These are phyloP conservation scores for Sporothrix pallida DNA, from an alignment of 2,329 filamentous ascomycete genomes.

Conservation along the genomic window DNA sequence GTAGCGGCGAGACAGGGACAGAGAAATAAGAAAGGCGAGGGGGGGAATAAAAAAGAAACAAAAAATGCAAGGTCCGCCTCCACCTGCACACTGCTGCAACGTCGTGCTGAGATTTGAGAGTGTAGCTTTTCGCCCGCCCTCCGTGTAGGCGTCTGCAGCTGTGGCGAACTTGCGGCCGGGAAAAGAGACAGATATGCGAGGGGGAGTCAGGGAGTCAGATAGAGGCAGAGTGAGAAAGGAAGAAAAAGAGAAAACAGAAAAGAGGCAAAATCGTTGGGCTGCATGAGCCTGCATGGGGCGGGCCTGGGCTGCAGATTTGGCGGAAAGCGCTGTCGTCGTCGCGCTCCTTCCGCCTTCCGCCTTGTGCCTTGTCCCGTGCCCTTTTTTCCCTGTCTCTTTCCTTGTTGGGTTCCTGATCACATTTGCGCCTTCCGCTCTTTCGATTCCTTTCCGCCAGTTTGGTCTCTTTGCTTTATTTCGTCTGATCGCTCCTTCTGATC, in stretches of 20 bases:
- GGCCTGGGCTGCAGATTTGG: conserved; percentile 23
- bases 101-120: conserved; percentile 2
- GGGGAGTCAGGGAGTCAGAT: neutral
- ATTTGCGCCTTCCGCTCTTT: conserved; percentile 9
- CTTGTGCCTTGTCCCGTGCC: conserved; percentile 6
- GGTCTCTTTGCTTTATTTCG: neutral
- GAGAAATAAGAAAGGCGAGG: neutral
- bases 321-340: conserved; percentile 21
- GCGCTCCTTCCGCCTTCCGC: conserved; percentile 9
- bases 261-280: conserved; percentile 28
- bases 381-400: neutral
- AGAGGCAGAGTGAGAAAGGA: neutral
- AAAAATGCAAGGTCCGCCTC: neutral
- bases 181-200: neutral
- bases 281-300: conserved; percentile 2
- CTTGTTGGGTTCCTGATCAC: neutral
- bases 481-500: neutral
- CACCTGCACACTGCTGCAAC: conserved; percentile 12
- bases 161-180: conserved; percentile 20
- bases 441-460: neutral
- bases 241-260: neutral
- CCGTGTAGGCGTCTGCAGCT: conserved; percentile 5
- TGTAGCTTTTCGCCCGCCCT: conserved; percentile 14
- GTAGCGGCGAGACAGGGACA: neutral
- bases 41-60: neutral